Percentiles rank a stretch among this genome's conserved stretches.
Evolutionary conservation across 495 filamentous ascomycete species (phyloP).

Genomic region (Neurospora sp.): DNA sequence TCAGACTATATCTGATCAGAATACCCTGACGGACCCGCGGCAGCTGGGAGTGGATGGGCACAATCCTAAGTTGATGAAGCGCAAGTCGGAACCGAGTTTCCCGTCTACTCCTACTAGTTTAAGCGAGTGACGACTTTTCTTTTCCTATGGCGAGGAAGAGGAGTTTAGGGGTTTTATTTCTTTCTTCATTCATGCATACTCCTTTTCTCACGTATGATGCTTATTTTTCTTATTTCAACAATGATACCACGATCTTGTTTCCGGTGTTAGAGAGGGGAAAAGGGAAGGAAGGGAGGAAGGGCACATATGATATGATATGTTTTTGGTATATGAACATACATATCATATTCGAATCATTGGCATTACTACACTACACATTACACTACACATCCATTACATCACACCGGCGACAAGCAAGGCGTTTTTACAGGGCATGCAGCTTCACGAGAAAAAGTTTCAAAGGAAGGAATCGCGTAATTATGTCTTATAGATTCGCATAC

Average conservation of each 20-base stretch:
- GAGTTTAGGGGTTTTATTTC: not conserved
- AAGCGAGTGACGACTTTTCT: not conserved
- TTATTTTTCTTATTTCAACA: not conserved
- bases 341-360: not conserved
- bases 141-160: not conserved
- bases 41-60: not conserved
- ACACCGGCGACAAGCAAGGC: not conserved
- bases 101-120: conserved; percentile 5
- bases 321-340: not conserved
- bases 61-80: not conserved
- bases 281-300: not conserved
- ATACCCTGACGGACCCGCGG: not conserved
- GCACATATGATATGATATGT: not conserved
- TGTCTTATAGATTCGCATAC: not conserved
- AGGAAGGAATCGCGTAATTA: not conserved
- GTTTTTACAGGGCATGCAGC: not conserved
- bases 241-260: not conserved
- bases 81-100: not conserved
- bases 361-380: not conserved
- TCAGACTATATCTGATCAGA: not conserved
- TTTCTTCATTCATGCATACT: not conserved
- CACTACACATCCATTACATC: not conserved
- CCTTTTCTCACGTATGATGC: not conserved
- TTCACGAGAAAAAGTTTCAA: not conserved
- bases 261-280: conserved; percentile 1